These are phyloP conservation scores for Sphagnum tenellum DNA, from an alignment of 225 moss, liverwort and hornwort genomes.

Conservation along the genomic window DNA sequence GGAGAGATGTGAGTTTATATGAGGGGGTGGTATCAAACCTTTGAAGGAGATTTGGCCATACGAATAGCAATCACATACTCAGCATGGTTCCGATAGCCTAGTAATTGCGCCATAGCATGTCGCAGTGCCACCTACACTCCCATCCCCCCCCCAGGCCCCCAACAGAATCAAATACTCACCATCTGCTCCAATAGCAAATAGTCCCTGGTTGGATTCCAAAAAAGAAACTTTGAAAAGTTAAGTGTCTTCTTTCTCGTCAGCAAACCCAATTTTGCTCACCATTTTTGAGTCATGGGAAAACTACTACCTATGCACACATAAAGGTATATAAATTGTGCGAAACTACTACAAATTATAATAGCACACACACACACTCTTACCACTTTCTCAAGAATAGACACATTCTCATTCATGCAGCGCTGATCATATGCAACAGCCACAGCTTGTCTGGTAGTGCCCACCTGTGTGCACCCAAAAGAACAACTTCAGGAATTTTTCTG, in stretches of 20 bases:
- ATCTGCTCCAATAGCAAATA: too few species aligned
- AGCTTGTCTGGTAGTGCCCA: slow-evolving; percentile 80
- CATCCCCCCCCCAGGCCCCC: too few species aligned
- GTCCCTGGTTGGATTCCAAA: background rate
- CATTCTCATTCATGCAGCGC: slow-evolving; percentile 80
- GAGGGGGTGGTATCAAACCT: slow-evolving; percentile 20
- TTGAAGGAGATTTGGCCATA: slow-evolving; percentile 85
- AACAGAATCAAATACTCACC: too few species aligned
- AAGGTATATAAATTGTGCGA: too few species aligned
- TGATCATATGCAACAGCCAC: slow-evolving; percentile 80
- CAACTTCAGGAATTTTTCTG: too few species aligned
- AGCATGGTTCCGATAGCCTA: slow-evolving; percentile 91
- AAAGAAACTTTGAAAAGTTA: slow-evolving; percentile 6
- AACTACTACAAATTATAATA: too few species aligned
- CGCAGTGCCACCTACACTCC: slow-evolving; percentile 66
- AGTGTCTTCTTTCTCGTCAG: too few species aligned
- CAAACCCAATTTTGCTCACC: too few species aligned
- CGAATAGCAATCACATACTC: slow-evolving; percentile 84
- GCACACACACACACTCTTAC: slow-evolving; percentile 17
- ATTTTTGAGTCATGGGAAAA: too few species aligned
- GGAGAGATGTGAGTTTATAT: background rate
- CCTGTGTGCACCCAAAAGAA: slow-evolving; percentile 21
- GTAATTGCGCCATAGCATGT: slow-evolving; percentile 82
- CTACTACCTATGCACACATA: too few species aligned
- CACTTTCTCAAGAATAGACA: slow-evolving; percentile 96